These are phyloP conservation scores for Leptomonas seymouri DNA, from an alignment of 208 protist genomes.

Conservation along the genomic window DNA sequence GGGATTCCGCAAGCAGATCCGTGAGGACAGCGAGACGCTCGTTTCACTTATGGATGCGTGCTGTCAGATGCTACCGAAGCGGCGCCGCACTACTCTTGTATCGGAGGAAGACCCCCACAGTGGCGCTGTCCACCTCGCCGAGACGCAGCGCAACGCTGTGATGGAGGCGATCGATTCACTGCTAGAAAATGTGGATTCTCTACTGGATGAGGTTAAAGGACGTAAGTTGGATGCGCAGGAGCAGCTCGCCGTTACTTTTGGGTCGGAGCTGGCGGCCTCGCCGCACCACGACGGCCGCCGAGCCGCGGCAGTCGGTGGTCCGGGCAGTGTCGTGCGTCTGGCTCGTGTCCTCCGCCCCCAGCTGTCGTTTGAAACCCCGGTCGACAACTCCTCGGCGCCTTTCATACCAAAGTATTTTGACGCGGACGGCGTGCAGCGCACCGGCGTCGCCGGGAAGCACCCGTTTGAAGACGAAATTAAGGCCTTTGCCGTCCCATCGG, in stretches of 20 bases:
- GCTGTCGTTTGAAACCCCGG: constrained; percentile 72
- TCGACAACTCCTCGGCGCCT: constrained; percentile 71
- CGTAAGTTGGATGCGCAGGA: constrained; percentile 61
- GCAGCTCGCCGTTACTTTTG: constrained; percentile 84
- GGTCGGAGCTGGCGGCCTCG: constrained; percentile 50
- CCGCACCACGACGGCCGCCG: constrained; percentile 5
- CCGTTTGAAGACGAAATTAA: constrained; percentile 77
- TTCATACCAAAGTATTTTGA: constrained; percentile 75
- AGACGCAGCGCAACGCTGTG: constrained; percentile 58
- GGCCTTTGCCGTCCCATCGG: constrained; percentile 39
- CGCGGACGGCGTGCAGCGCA: constrained; percentile 47
- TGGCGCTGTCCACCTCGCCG: constrained; percentile 36
- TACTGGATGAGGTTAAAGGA: constrained; percentile 81
- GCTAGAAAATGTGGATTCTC: constrained; percentile 81
- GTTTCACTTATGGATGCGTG: constrained; percentile 73
- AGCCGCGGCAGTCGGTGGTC: background rate
- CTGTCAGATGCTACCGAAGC: constrained; percentile 65
- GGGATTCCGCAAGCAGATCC: constrained; percentile 69
- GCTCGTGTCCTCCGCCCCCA: constrained; percentile 67
- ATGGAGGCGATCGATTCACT: constrained; percentile 89
- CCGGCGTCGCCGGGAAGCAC: constrained; percentile 65
- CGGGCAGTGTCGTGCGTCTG: constrained; percentile 24
- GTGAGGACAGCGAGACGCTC: constrained; percentile 55
- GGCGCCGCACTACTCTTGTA: constrained; percentile 46
- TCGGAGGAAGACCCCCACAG: constrained; percentile 16